Base-by-base conservation (phyloP, 495 filamentous ascomycete species). In the Penicillium atrosanguineum region DNA sequence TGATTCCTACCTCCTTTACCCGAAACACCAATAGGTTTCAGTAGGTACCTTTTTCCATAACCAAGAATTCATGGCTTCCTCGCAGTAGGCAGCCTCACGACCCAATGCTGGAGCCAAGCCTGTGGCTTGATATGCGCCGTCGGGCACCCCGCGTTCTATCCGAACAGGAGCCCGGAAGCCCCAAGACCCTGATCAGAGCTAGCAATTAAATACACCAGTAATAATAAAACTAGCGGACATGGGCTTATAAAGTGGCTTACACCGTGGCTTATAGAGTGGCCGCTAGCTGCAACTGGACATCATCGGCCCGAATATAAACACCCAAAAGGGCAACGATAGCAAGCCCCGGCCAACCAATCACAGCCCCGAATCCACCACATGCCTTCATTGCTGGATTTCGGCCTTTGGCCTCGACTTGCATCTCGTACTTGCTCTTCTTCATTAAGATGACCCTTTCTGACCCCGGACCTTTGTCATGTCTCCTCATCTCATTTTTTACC, bases 261-360 rank as follows among this genome's bases (percentile, higher is more conserved):
- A 14, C 3, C 11, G 12, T 34, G 31, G 31, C 31, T 2, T 12
- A 14, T 34, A 14, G 14, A 34, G 9, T 34, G 31, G 31, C 31
- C 11, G 31, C 31, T 23, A 23, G 23, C 23, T 23, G 23, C 23
- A 23, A 34, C 2, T 14, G 11, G 3, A 4, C 12, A 34, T 34
- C 31, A 14, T 14, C 31, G 31, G 31, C 9, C 1, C 31, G 11
- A 34, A 15, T 25, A 23, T 23, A 50, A 40, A 38, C 48, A 15
- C 15, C 6, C 37, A n/a, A 42, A 11, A n/a, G 29, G 23, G 48
- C 39, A 51, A 41, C 38, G 31, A 20, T 39, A 5, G 28, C 47
- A 21, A 40, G 6, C 7, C 15, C 39, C 25, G 15, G 7, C 2
- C 48, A 34, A 26, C 50, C 50, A 52, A 52, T 52, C 50, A 45